phyloP scores from a whole-genome alignment of 129 eudicot genomes.

The Cynara cardunculus region DNA sequence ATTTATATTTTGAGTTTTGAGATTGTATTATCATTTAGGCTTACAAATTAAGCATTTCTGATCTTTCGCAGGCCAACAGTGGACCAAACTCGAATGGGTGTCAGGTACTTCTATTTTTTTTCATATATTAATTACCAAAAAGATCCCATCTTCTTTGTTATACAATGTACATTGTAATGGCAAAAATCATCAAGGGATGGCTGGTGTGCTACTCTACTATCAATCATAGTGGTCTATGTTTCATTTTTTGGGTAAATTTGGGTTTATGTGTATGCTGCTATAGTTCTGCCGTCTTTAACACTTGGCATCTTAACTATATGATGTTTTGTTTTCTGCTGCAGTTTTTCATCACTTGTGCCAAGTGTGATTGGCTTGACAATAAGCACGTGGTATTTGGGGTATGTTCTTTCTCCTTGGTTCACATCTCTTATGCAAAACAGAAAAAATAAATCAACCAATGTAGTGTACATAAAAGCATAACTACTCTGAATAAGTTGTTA shows the following conservation, averaged over 20 bases:
- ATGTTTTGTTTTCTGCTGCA: conserved; percentile 33
- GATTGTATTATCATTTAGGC: neutral
- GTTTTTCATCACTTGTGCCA: conserved; percentile 93
- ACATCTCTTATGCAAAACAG: neutral
- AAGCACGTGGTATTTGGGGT: conserved; percentile 99
- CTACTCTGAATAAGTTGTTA: neutral
- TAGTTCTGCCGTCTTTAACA: neutral
- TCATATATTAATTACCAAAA: neutral
- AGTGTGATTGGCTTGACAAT: conserved; percentile 99
- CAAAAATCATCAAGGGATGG: neutral
- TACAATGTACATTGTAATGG: neutral
- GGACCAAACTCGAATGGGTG: conserved; percentile 93
- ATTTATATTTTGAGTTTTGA: neutral
- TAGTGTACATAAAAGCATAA: neutral
- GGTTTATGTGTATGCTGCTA: neutral
- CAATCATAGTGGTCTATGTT: neutral
- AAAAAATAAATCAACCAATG: neutral
- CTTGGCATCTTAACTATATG: neutral
- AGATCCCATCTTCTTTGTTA: neutral
- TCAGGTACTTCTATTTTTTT: conserved; percentile 53
- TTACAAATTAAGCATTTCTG: neutral
- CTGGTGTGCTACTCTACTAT: neutral
- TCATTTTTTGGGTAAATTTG: neutral
- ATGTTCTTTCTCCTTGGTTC: conserved; percentile 20
- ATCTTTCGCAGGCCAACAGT: conserved; percentile 85